Percentiles rank a stretch among this genome's conserved stretches.
phyloP scores from a whole-genome alignment of 352 stramenopile species.

The Hyaloperonospora brassicae region DNA sequence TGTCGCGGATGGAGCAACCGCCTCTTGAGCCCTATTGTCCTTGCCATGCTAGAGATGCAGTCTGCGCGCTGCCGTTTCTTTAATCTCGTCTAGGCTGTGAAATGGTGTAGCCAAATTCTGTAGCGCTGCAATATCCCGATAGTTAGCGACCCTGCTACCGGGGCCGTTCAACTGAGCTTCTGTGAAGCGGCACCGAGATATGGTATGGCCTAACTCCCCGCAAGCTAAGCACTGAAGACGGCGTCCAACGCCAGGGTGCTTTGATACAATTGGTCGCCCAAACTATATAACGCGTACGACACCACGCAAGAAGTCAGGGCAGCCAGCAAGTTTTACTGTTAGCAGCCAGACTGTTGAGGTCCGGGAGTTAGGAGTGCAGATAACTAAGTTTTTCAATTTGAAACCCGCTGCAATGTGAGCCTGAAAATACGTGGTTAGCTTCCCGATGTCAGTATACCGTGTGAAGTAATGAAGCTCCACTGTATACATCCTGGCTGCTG shows the following conservation, averaged over 20 bases:
- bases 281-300: not conserved
- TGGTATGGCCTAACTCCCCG: not conserved
- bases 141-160: not conserved
- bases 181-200: not conserved
- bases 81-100: too few species aligned
- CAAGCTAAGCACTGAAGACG: not conserved
- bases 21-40: too few species aligned
- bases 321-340: not conserved
- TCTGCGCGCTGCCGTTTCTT: too few species aligned
- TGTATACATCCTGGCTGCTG: not conserved
- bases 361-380: constrained; percentile 1
- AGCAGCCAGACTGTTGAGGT: constrained; percentile 4
- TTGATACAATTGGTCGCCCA: not conserved
- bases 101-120: too few species aligned
- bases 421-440: not conserved
- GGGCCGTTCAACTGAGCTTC: not conserved
- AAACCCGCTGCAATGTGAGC: not conserved
- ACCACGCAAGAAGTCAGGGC: constrained; percentile 1
- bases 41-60: too few species aligned
- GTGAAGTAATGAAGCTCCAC: not conserved
- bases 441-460: not conserved
- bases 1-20: too few species aligned
- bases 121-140: too few species aligned
- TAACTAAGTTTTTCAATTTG: not conserved
- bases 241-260: not conserved